Percentiles rank a stretch among this genome's conserved stretches.
These are phyloP conservation scores for Theileria annulata DNA, from an alignment of 169 alveolate genomes.

Conservation along the genomic window DNA sequence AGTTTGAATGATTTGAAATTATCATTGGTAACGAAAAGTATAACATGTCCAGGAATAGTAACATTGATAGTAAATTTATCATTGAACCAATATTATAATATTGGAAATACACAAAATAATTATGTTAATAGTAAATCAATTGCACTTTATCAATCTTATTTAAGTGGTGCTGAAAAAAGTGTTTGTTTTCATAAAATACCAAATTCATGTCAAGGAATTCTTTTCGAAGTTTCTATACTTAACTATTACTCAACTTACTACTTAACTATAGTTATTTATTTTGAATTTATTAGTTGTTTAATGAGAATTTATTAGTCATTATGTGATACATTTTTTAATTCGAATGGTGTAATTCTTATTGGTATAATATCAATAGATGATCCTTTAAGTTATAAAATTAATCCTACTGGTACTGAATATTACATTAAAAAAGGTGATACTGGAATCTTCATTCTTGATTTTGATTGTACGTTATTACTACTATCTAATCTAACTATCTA, in stretches of 20 bases:
- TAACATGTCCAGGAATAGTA: constrained; percentile 69
- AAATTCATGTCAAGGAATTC: constrained; percentile 22
- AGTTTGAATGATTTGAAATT: constrained; percentile 39
- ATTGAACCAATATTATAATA: constrained; percentile 31
- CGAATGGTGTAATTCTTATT: constrained; percentile 25
- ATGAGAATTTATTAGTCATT: constrained; percentile 18
- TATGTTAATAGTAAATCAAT: neutral
- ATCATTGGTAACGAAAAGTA: constrained; percentile 44
- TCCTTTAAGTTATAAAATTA: constrained; percentile 19
- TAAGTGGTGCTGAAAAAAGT: constrained; percentile 41
- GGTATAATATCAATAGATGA: constrained; percentile 36
- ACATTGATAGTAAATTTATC: constrained; percentile 57
- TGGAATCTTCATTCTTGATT: constrained; percentile 51
- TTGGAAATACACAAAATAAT: constrained; percentile 7
- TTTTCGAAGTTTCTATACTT: constrained; percentile 38
- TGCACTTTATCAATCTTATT: constrained; percentile 36
- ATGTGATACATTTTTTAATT: constrained; percentile 34
- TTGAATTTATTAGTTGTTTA: neutral
- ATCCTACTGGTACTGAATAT: constrained; percentile 43
- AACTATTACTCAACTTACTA: neutral
- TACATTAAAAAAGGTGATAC: constrained; percentile 48
- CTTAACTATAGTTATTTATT: neutral
- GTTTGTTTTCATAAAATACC: constrained; percentile 40
- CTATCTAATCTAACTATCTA: neutral
- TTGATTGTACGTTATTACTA: neutral